A percentile compares a stretch with the other conserved stretches of the same genome.
These are phyloP conservation scores for Ceriops decandra DNA, from an alignment of 345 rosid genomes.

Conservation along the genomic window DNA sequence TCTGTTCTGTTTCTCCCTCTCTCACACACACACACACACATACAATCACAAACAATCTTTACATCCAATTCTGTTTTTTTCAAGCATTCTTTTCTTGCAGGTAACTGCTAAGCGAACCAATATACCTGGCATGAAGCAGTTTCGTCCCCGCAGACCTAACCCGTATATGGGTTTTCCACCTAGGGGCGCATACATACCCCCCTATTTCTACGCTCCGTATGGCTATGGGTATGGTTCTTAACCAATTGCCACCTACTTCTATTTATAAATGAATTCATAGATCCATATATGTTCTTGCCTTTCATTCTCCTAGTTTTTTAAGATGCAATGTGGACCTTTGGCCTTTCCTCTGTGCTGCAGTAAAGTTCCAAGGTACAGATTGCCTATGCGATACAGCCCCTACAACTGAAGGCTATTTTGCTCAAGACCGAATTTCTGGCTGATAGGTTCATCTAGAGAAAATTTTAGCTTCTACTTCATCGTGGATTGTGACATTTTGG, in stretches of 20 bases:
- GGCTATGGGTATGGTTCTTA: conserved; percentile 54
- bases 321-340: not conserved
- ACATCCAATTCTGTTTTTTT: not conserved
- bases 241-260: not conserved
- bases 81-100: conserved; percentile 21
- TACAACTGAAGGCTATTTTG: conserved; percentile 35
- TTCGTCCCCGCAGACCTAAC: conserved; percentile 48
- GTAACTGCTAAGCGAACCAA: conserved; percentile 64
- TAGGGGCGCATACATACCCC: conserved; percentile 41
- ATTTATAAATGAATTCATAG: not conserved
- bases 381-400: conserved; percentile 67
- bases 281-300: not conserved
- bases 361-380: conserved; percentile 55
- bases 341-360: conserved; percentile 33
- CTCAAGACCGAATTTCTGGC: not conserved
- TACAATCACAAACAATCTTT: not conserved
- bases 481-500: conserved; percentile 5
- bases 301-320: not conserved
- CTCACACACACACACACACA: not conserved
- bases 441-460: not conserved
- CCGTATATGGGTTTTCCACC: conserved; percentile 39
- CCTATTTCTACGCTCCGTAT: conserved; percentile 48
- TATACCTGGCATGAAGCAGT: conserved; percentile 76
- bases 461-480: not conserved
- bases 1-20: not conserved